These are phyloP conservation scores for Cyberlindnera subsufficiens DNA, from an alignment of 805 yeast genomes.

Conservation along the genomic window DNA sequence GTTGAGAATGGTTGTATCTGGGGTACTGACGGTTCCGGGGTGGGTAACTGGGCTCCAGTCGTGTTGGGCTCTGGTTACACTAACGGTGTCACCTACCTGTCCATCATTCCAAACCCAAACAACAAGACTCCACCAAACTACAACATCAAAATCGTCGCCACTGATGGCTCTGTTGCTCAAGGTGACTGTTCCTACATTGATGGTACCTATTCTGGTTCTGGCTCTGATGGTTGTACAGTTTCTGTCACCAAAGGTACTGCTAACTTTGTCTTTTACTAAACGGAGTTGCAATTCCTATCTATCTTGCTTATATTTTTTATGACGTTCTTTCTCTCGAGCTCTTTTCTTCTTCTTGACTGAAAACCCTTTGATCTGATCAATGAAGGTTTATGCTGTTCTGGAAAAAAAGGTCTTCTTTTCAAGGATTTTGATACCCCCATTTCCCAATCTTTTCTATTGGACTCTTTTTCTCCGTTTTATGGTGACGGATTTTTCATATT, in stretches of 20 bases:
- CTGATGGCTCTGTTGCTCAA: conserved; percentile 48
- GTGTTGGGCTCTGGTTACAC: conserved; percentile 89
- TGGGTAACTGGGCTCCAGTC: conserved; percentile 98
- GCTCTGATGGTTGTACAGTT: conserved; percentile 77
- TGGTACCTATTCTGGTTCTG: conserved; percentile 64
- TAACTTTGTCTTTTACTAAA: conserved; percentile 48
- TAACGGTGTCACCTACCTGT: conserved; percentile 63
- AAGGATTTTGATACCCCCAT: too few relatives aligned
- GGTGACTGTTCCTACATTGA: conserved; percentile 79
- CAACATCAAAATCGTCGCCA: conserved; percentile 71
- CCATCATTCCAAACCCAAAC: conserved; percentile 94
- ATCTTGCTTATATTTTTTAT: not conserved
- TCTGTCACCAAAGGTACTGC: conserved; percentile 56
- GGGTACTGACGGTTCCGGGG: conserved; percentile 74
- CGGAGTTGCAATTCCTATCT: not conserved
- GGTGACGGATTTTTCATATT: too few relatives aligned
- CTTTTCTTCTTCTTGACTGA: not conserved
- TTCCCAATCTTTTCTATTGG: too few relatives aligned
- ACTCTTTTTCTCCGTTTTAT: too few relatives aligned
- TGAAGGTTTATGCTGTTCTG: too few relatives aligned
- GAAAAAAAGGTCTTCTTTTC: too few relatives aligned
- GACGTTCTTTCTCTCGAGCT: not conserved
- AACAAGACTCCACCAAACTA: conserved; percentile 60
- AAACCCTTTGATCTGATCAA: too few relatives aligned
- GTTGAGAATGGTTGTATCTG: conserved; percentile 89